Base-by-base conservation (phyloP, 1,284 basidiomycete genomes). In the Kalmanozyma brasiliensis region DNA sequence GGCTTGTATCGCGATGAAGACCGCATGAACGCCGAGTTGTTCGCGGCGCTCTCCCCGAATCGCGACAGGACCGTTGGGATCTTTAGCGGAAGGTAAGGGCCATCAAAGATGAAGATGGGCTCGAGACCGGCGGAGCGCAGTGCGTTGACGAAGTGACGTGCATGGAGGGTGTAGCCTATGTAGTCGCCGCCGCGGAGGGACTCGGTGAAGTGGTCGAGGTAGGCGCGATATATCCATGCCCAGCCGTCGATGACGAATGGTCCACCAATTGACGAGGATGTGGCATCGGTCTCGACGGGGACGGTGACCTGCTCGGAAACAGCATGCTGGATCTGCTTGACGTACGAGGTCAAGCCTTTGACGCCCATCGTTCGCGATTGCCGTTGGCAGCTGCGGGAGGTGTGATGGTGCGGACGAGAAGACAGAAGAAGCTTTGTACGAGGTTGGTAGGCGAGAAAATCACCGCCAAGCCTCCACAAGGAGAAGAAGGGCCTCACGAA, bases 101-200 rank as follows among this genome's bases (percentile, higher is more conserved):
- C 77, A 40, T 79, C 77, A 33, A 76, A 77, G 45, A 79, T 48
- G 52, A 79, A 79, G 64, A 75, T 63, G 7, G 69, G 68, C 16
- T 72, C 49, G 34, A 76, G 52, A 11, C 55, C 45, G 20, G 58
- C 68, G 16, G 55, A 22, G 8, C 72, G 70, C 14, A 59, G 52
- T 0, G 63, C 56, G 11, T 48, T 44, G 45, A 57, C 40, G 34
- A 69, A 47, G 30, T 47, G 53, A 17, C 58, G 58, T 16, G 63
- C 52, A 17, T 55, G 55, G 3, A 55, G n/a, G 10, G 57, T 49
- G 26, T 56, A 74, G 26, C 47, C 58, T 11, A 61, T 49, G 46
- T 74, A 76, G 20, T 76, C 60, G 22, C 68, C 63, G 11, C 73
- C 65, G 8, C 65, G 56, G 6, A 73, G 19, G 9, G 52, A 44